Conservation (phyloP, 345 rosid genomes). For the Citrus glauca region DNA sequence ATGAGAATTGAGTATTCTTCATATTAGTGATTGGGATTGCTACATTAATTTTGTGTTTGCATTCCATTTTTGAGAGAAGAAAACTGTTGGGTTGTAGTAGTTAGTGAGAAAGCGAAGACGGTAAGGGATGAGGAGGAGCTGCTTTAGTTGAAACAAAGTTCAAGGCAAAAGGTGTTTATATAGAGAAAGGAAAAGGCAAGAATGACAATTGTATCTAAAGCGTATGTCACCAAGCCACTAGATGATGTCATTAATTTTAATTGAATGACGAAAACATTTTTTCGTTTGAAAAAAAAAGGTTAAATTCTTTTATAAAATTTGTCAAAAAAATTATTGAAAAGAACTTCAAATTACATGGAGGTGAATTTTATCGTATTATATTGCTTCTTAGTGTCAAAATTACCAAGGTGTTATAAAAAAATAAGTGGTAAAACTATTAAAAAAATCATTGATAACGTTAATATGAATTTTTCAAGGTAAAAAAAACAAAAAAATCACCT, state of each 20-base stretch:
- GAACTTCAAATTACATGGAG: too few relatives aligned
- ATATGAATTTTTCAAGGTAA: too few relatives aligned
- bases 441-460: too few relatives aligned
- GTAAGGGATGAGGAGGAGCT: slow-evolving; percentile 1
- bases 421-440: too few relatives aligned
- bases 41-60: background rate
- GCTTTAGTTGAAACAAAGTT: slow-evolving; percentile 13
- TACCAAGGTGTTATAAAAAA: too few relatives aligned
- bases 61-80: slow-evolving; percentile 20
- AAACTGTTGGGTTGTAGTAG: background rate
- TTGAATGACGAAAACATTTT: background rate
- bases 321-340: too few relatives aligned
- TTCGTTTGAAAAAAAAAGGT: background rate
- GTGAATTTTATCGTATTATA: too few relatives aligned
- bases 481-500: too few relatives aligned
- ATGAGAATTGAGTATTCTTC: slow-evolving; percentile 12
- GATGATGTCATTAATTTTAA: slow-evolving; percentile 1
- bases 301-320: too few relatives aligned
- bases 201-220: background rate
- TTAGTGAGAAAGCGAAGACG: background rate
- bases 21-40: slow-evolving; percentile 1
- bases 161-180: slow-evolving; percentile 14
- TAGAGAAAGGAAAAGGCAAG: background rate
- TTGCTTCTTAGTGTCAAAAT: too few relatives aligned
- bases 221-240: background rate